phyloP scores from a whole-genome alignment of 768 basidiomycete genomes.

The Trichaptum fuscoviolaceum region DNA sequence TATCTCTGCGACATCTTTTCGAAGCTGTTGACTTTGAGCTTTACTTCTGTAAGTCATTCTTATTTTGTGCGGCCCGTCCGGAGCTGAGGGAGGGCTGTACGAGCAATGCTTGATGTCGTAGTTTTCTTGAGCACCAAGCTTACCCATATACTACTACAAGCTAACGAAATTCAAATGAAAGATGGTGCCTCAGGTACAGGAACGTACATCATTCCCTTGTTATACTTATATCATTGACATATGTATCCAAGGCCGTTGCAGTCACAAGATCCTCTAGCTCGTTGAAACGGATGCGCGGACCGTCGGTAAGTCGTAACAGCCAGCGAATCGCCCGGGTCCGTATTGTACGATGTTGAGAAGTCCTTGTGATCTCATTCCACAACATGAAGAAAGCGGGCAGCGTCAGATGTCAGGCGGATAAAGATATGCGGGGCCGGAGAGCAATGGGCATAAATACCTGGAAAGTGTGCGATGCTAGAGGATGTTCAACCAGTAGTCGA shows the following conservation, averaged over 20 bases:
- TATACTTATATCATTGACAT: not conserved
- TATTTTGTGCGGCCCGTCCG: no score
- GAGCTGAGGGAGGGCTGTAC: no score
- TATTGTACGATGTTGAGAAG: not conserved
- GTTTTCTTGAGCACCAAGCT: no score
- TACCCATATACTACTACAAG: no score
- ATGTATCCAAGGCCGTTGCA: no score
- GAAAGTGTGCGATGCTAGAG: not conserved
- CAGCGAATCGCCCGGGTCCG: not conserved
- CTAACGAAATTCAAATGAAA: not conserved
- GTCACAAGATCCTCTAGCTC: not conserved
- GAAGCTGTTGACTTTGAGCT: no score
- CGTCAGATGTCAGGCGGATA: not conserved
- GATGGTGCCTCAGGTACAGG: not conserved
- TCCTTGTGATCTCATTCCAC: not conserved
- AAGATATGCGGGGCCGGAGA: not conserved
- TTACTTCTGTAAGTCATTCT: no score
- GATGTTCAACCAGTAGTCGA: not conserved
- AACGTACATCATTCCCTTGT: not conserved
- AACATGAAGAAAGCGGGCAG: not conserved
- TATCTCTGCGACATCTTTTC: no score
- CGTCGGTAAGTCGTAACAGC: not conserved
- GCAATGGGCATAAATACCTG: not conserved
- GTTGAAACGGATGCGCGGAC: not conserved
- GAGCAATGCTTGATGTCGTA: no score